Evolutionary conservation across 306 rosid species (phyloP).

Genomic region (Betula pendula): DNA sequence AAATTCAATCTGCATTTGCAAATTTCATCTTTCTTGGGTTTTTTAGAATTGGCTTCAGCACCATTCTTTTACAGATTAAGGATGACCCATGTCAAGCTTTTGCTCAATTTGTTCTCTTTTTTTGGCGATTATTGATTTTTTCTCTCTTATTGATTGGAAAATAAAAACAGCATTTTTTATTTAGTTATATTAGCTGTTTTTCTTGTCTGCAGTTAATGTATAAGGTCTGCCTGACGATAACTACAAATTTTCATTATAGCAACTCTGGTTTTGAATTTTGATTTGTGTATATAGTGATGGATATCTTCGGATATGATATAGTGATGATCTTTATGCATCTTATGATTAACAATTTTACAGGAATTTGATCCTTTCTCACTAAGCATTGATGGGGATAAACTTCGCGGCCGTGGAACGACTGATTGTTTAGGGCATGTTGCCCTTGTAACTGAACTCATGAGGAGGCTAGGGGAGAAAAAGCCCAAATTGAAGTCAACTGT

Average conservation of each 20-base stretch:
- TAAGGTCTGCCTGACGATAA: not conserved
- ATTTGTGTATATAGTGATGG: not conserved
- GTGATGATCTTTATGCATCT: not conserved
- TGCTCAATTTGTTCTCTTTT: not conserved
- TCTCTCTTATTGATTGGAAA: not conserved
- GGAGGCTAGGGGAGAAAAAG: constrained; percentile 75
- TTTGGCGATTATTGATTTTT: not conserved
- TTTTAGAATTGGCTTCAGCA: not conserved
- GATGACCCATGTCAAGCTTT: not conserved
- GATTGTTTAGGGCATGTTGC: constrained; percentile 97
- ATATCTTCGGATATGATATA: not conserved
- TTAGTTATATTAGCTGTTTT: not conserved
- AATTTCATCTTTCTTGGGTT: not conserved
- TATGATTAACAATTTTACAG: constrained; percentile 33
- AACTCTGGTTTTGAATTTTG: not conserved
- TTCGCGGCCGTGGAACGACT: constrained; percentile 90
- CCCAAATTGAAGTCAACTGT: constrained; percentile 74
- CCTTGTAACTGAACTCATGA: constrained; percentile 79
- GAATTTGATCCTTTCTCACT: constrained; percentile 90
- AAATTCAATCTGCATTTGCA: not conserved
- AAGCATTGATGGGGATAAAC: constrained; percentile 85
- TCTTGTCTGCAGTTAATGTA: not conserved
- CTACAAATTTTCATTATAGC: not conserved
- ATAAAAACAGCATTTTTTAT: not conserved
- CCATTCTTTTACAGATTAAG: not conserved